Percentiles rank a stretch among this genome's conserved stretches.
These are phyloP conservation scores for Myxozyma geophila DNA, from an alignment of 805 yeast genomes.

Conservation along the genomic window DNA sequence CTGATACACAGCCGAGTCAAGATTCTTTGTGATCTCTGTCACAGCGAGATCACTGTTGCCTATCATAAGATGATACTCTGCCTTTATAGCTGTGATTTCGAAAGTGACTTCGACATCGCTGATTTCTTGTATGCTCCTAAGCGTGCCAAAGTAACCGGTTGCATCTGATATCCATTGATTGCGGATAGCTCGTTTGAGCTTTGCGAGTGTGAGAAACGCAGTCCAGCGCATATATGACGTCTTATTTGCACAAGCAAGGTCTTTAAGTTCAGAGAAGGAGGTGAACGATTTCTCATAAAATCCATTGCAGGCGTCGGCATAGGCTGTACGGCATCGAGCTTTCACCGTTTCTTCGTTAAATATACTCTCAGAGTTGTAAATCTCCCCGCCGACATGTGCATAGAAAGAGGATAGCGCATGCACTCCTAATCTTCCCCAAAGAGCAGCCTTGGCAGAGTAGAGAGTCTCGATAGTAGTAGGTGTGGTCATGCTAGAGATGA, in stretches of 20 bases:
- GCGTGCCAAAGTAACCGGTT: background rate
- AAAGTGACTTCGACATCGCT: slow-evolving; percentile 1
- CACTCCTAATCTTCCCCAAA: slow-evolving; percentile 28
- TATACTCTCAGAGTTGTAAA: background rate
- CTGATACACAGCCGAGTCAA: background rate
- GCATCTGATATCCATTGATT: slow-evolving; percentile 2
- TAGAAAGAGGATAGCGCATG: slow-evolving; percentile 13
- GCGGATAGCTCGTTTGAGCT: slow-evolving; percentile 1
- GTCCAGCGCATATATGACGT: background rate
- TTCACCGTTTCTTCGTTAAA: slow-evolving; percentile 17
- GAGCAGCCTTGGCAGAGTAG: slow-evolving; percentile 14
- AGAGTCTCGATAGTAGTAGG: slow-evolving; percentile 20
- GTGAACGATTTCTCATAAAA: background rate
- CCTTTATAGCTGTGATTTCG: background rate
- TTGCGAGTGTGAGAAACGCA: background rate
- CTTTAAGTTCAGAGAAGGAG: background rate
- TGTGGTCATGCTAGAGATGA: slow-evolving; percentile 8
- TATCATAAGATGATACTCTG: slow-evolving; percentile 1
- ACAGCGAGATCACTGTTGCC: slow-evolving; percentile 2
- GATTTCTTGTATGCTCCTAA: background rate
- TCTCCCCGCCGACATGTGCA: background rate
- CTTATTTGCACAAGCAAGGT: background rate
- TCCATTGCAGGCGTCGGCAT: slow-evolving; percentile 8
- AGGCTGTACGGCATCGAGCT: slow-evolving; percentile 22
- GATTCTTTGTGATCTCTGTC: slow-evolving; percentile 3